A percentile compares a stretch with the other conserved stretches of the same genome.
phyloP scores from a whole-genome alignment of 768 basidiomycete genomes.

The Tricholoma terreum region DNA sequence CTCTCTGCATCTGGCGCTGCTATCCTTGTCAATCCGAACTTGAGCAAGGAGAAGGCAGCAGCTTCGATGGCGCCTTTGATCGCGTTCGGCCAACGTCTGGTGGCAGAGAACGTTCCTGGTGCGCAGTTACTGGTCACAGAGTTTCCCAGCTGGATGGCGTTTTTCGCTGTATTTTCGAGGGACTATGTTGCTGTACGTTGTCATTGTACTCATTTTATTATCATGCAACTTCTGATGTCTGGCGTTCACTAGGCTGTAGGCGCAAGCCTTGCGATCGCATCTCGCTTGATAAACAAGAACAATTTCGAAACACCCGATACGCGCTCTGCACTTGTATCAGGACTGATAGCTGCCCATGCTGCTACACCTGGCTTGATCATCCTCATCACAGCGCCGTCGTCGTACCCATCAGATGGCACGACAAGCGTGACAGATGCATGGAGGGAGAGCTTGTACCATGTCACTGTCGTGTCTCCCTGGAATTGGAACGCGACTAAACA shows the following conservation, averaged over 20 bases:
- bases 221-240: slow-evolving; percentile 2
- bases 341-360: slow-evolving; percentile 32
- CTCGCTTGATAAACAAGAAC: slow-evolving; percentile 41
- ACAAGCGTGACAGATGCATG: slow-evolving; percentile 46
- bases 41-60: slow-evolving; percentile 33
- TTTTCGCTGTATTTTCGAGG: slow-evolving; percentile 37
- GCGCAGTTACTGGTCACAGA: slow-evolving; percentile 30
- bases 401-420: slow-evolving; percentile 28
- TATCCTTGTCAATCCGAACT: slow-evolving; percentile 43
- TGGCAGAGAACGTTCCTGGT: slow-evolving; percentile 22
- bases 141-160: slow-evolving; percentile 40
- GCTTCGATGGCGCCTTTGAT: slow-evolving; percentile 41
- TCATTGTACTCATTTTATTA: neutral
- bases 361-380: slow-evolving; percentile 40
- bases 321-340: slow-evolving; percentile 32
- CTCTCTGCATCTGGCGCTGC: slow-evolving; percentile 35
- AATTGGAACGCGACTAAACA: slow-evolving; percentile 41
- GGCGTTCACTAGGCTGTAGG: slow-evolving; percentile 32
- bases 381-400: slow-evolving; percentile 38
- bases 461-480: slow-evolving; percentile 43
- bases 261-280: slow-evolving; percentile 38
- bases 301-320: slow-evolving; percentile 32
- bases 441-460: slow-evolving; percentile 44
- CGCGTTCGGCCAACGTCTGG: slow-evolving; percentile 29
- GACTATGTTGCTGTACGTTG: slow-evolving; percentile 36